Evolutionary conservation across 2,329 filamentous ascomycete species (phyloP).

Genomic region (Fusarium goolgardi): DNA sequence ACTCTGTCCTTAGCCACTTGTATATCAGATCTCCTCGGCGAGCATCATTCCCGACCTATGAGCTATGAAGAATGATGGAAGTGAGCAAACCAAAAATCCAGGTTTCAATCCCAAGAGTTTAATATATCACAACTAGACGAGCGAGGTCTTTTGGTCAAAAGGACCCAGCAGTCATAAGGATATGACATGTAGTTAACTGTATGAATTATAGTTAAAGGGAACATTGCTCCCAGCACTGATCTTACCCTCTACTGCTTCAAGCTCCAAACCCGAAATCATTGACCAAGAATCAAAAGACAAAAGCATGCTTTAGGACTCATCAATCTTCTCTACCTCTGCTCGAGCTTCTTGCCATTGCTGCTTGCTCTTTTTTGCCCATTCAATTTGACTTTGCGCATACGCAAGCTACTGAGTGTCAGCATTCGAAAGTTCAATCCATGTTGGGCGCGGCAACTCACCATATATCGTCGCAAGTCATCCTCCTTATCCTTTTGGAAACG

Average conservation of each 20-base stretch:
- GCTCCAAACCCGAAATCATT: conserved; percentile 12
- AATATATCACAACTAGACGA: background rate
- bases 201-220: conserved; percentile 38
- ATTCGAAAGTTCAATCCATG: background rate
- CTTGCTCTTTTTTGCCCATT: conserved; percentile 91
- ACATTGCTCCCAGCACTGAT: conserved; percentile 22
- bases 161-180: background rate
- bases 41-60: background rate
- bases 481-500: conserved; percentile 97
- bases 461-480: conserved; percentile 90
- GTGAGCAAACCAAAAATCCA: background rate
- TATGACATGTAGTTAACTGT: conserved; percentile 10
- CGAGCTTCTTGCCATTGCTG: conserved; percentile 94
- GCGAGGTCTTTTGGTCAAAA: background rate
- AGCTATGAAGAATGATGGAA: background rate
- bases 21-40: background rate
- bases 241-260: conserved; percentile 19
- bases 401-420: conserved; percentile 71
- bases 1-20: background rate
- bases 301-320: conserved; percentile 60
- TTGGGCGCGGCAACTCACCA: conserved; percentile 72
- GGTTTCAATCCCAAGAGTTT: background rate
- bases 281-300: conserved; percentile 4
- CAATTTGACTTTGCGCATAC: conserved; percentile 91
- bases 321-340: conserved; percentile 89